Conservation (phyloP, 1,139 yeast genomes). For the Hansenula anomala region DNA sequence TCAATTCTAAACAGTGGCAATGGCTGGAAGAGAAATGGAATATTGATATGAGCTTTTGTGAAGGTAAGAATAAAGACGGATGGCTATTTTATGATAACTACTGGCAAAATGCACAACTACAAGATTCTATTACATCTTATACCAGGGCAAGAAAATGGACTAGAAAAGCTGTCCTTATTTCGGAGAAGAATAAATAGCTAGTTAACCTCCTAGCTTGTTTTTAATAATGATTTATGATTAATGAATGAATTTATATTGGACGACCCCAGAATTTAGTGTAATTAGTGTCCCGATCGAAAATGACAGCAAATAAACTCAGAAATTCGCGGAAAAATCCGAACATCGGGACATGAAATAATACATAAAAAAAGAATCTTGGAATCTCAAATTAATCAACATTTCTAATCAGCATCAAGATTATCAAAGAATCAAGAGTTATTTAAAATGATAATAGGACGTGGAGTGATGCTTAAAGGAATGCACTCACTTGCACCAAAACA, state of each 20-base stretch:
- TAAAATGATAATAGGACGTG: too few species aligned
- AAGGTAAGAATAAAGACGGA: slow-evolving; percentile 35
- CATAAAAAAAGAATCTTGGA: too few species aligned
- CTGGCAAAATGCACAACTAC: slow-evolving; percentile 38
- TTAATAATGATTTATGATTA: too few species aligned
- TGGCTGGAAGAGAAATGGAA: slow-evolving; percentile 53
- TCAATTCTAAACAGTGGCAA: slow-evolving; percentile 45
- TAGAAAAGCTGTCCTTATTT: slow-evolving; percentile 39
- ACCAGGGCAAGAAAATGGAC: slow-evolving; percentile 48
- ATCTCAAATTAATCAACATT: too few species aligned
- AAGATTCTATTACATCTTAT: slow-evolving; percentile 44
- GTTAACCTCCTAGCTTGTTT: too few species aligned
- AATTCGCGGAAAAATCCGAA: neutral
- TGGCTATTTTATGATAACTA: slow-evolving; percentile 51
- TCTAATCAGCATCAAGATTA: too few species aligned
- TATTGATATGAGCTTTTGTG: slow-evolving; percentile 35
- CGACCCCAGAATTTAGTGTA: too few species aligned
- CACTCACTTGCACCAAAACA: too few species aligned
- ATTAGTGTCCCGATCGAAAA: neutral
- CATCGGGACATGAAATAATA: neutral
- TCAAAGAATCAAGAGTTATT: too few species aligned
- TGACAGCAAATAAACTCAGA: too few species aligned
- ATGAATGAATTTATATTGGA: too few species aligned
- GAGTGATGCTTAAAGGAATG: too few species aligned
- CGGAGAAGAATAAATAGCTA: slow-evolving; percentile 24